Evolutionary conservation across 805 yeast species (phyloP).

Genomic region (Pichia occidentalis): DNA sequence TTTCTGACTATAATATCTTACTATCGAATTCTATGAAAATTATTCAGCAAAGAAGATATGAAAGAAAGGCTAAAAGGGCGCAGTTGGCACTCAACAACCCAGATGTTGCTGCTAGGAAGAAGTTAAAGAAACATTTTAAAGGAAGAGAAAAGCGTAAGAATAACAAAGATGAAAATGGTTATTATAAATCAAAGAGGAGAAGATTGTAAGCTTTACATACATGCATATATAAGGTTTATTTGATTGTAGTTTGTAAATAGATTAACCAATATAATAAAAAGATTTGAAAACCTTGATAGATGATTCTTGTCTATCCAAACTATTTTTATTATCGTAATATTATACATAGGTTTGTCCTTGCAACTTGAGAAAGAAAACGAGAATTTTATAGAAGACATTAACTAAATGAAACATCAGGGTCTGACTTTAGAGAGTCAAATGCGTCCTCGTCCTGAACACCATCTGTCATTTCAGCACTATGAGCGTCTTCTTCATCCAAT

Average conservation of each 20-base stretch:
- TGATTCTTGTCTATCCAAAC: too few species aligned
- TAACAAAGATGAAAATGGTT: constrained; percentile 71
- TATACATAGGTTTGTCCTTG: constrained; percentile 1
- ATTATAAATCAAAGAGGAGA: constrained; percentile 59
- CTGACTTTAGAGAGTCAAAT: too few species aligned
- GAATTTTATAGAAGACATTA: not conserved
- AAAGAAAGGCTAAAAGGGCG: constrained; percentile 69
- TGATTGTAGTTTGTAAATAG: not conserved
- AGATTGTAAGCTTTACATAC: constrained; percentile 18
- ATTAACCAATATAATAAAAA: too few species aligned
- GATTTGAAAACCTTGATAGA: too few species aligned
- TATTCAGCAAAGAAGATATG: constrained; percentile 59
- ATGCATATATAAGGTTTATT: not conserved
- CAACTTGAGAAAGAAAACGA: not conserved
- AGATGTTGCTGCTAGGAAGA: constrained; percentile 71
- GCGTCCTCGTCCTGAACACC: constrained; percentile 10
- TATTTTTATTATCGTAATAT: too few species aligned
- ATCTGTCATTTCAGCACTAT: constrained; percentile 8
- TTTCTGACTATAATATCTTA: constrained; percentile 55
- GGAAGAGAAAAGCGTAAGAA: constrained; percentile 71
- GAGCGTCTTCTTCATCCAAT: constrained; percentile 5
- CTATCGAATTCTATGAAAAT: constrained; percentile 58
- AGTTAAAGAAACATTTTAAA: constrained; percentile 67
- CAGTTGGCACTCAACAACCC: constrained; percentile 74
- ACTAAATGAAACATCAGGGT: constrained; percentile 7